Evolutionary conservation across 441 rosid genomes (phyloP).

Genomic region (Breynia disticha): DNA sequence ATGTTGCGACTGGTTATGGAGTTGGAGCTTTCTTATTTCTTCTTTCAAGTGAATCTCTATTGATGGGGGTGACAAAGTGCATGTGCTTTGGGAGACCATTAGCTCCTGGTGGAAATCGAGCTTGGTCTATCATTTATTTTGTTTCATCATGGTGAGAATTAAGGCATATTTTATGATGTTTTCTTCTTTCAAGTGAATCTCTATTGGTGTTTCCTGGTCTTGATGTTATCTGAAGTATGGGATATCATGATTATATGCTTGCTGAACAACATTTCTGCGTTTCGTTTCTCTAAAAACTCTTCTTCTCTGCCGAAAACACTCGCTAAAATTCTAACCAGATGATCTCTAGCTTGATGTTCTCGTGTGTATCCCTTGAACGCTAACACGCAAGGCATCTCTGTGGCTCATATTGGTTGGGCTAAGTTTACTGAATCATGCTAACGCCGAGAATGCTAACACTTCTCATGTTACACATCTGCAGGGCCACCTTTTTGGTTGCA

Average conservation of each 20-base stretch:
- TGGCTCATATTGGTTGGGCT: too few relatives aligned
- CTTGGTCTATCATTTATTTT: constrained; percentile 89
- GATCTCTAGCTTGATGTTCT: too few relatives aligned
- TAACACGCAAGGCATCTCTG: too few relatives aligned
- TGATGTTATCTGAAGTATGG: background rate
- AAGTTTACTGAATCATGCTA: too few relatives aligned
- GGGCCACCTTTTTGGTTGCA: constrained; percentile 72
- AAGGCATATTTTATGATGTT: background rate
- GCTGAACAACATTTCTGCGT: background rate
- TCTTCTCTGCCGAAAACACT: too few relatives aligned
- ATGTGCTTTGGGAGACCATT: constrained; percentile 90
- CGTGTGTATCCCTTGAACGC: too few relatives aligned
- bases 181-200: background rate
- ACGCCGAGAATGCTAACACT: background rate
- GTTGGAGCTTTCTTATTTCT: constrained; percentile 89
- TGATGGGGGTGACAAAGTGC: constrained; percentile 86
- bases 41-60: constrained; percentile 71
- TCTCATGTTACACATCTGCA: constrained; percentile 20
- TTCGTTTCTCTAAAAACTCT: too few relatives aligned
- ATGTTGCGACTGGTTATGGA: constrained; percentile 92
- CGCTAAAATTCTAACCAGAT: too few relatives aligned
- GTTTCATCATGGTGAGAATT: constrained; percentile 61
- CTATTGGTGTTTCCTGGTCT: background rate
- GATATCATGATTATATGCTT: background rate
- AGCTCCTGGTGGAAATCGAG: constrained; percentile 67